These are phyloP conservation scores for Hanseniaspora jakobsenii DNA, from an alignment of 805 yeast genomes.

Conservation along the genomic window DNA sequence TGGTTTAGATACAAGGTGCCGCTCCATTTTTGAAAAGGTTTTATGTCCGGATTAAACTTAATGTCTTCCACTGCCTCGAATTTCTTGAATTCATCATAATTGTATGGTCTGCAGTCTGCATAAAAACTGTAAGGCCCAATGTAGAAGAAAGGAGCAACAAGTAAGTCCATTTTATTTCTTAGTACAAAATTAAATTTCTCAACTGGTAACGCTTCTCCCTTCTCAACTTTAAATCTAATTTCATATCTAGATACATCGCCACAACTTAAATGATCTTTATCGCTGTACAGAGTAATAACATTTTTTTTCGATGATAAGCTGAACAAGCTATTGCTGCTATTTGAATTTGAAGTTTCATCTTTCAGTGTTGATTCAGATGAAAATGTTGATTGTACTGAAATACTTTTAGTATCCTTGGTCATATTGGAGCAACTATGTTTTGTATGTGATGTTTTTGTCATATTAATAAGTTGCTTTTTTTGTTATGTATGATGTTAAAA, in stretches of 20 bases:
- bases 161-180: constrained; percentile 59
- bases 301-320: neutral
- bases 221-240: neutral
- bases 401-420: too few species aligned
- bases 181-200: constrained; percentile 27
- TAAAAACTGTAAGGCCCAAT: constrained; percentile 85
- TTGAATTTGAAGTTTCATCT: neutral
- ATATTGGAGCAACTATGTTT: too few species aligned
- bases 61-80: constrained; percentile 29
- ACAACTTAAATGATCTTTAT: constrained; percentile 4
- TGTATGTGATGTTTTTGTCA: too few species aligned
- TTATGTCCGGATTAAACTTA: constrained; percentile 42
- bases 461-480: too few species aligned
- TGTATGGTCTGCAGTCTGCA: constrained; percentile 62
- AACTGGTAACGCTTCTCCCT: neutral
- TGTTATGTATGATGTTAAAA: too few species aligned
- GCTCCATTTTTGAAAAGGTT: constrained; percentile 60
- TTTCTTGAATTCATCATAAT: constrained; percentile 42
- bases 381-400: too few species aligned
- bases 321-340: neutral
- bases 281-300: neutral
- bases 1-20: constrained; percentile 41
- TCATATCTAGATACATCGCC: constrained; percentile 13
- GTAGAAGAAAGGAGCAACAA: constrained; percentile 69
- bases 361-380: too few species aligned